These are phyloP conservation scores for Dendrobium nobile DNA, from an alignment of 106 monocot genomes.

Conservation along the genomic window DNA sequence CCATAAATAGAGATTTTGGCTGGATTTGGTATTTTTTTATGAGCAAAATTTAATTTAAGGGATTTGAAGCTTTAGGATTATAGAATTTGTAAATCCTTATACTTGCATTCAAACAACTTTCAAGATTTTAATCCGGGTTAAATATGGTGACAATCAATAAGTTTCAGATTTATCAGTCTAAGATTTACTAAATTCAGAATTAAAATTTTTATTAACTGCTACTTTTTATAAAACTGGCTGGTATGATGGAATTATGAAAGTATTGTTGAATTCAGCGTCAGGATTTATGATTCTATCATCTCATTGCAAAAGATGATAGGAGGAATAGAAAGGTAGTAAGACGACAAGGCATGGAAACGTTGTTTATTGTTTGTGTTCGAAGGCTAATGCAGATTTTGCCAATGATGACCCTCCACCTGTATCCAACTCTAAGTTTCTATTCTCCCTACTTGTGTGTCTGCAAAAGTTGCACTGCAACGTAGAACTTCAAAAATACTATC, in stretches of 20 bases:
- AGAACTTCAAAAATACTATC: background rate
- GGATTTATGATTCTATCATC: background rate
- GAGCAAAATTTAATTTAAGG: background rate
- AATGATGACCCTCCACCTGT: background rate
- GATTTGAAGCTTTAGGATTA: background rate
- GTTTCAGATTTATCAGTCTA: background rate
- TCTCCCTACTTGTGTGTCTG: background rate
- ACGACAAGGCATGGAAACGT: background rate
- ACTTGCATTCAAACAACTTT: background rate
- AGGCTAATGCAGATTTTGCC: background rate
- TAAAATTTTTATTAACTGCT: no score
- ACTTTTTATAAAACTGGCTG: no score
- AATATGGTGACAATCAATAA: background rate
- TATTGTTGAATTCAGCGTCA: background rate
- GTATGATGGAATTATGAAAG: background rate
- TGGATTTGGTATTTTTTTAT: background rate
- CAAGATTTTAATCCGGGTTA: background rate
- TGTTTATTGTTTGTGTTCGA: background rate
- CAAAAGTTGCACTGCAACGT: background rate
- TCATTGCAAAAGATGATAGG: background rate
- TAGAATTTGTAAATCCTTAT: background rate
- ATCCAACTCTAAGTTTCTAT: background rate
- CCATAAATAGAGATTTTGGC: background rate
- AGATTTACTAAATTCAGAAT: no score
- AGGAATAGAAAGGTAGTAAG: background rate